Evolutionary conservation across 768 basidiomycete genomes (phyloP), one percentile per base, ranked within the genome.

Genomic region (Naganishia friedmannii): DNA sequence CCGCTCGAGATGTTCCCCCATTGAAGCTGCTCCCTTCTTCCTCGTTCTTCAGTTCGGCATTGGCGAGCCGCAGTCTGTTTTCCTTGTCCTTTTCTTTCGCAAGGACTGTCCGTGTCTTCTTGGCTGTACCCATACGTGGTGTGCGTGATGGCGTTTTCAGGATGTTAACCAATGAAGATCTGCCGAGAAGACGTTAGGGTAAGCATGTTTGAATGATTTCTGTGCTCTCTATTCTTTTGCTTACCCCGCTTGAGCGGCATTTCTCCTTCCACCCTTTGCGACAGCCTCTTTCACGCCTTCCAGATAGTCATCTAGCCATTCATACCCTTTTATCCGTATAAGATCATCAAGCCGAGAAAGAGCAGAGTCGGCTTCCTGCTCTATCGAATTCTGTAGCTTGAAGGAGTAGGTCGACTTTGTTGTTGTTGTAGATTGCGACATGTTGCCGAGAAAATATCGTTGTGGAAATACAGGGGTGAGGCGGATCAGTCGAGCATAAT

Each of bases 261-360:
- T 58, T 45, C 31, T 60, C 31, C 68, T 48, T 51, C 68, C 68
- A 29, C 56, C 68, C 46, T 51, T 31, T 12, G 31, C 73, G 58
- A 60, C 71, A 63, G 60, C 60, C 53, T 51, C 70, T 67, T 77
- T 68, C 48, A 79, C 73, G 13, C 73, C 68, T 23, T 75, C 73
- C 74, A 79, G 76, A 65, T 79, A 78, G 28, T 70, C 76, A 68
- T 80, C 75, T 15, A 80, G 70, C 79, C 79, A 80, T 26, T 67
- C 75, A 72, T 79, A 79, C 21, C 79, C 79, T n/a, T 72, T 60
- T 1, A 68, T 70, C n/a, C 72, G 70, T 34, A 80, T 78, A 26
- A 73, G 71, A n/a, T 73, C 70, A 57, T 75, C 76, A 54, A 80
- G 71, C 51, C 68, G 66, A 4, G 73, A 66, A 48, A 80, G 53